Evolutionary conservation across 1,284 basidiomycete genomes (phyloP).

Genomic region (Peniophora sp.): DNA sequence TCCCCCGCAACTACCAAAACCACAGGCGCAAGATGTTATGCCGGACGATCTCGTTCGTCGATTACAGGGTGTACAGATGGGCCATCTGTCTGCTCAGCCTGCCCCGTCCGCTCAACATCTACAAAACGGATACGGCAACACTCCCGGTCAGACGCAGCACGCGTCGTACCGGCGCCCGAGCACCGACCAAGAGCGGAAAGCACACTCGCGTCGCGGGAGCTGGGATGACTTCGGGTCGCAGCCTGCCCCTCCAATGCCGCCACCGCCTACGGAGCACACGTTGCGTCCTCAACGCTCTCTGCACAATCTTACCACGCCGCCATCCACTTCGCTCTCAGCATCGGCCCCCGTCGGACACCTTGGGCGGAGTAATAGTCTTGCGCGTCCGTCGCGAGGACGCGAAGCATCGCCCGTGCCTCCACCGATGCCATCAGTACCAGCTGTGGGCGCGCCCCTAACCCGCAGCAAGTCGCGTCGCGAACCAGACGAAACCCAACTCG

Average conservation of each 20-base stretch:
- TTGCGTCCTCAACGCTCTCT: conserved; percentile 7
- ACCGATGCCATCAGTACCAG: too few species aligned
- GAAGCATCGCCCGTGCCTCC: too few species aligned
- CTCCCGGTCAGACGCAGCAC: conserved; percentile 18
- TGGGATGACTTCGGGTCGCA: conserved; percentile 8
- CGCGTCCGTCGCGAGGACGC: too few species aligned
- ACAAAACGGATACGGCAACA: conserved; percentile 15
- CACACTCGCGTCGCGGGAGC: neutral
- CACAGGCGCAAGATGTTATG: conserved; percentile 26
- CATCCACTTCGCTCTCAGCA: conserved; percentile 7
- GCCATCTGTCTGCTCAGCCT: conserved; percentile 13
- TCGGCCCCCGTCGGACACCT: neutral
- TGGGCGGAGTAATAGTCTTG: too few species aligned
- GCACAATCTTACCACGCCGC: conserved; percentile 13
- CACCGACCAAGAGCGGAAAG: conserved; percentile 4
- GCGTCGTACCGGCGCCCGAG: conserved; percentile 23
- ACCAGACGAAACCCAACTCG: too few species aligned
- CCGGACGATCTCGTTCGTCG: conserved; percentile 8
- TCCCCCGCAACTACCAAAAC: conserved; percentile 39
- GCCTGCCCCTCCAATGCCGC: conserved; percentile 11
- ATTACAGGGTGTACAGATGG: conserved; percentile 8
- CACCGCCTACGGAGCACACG: conserved; percentile 6
- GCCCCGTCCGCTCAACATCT: conserved; percentile 8
- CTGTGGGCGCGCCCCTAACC: too few species aligned
- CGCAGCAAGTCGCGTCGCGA: too few species aligned